phyloP scores from a whole-genome alignment of 495 filamentous ascomycete genomes.

The Aspergillus egyptiacus region DNA sequence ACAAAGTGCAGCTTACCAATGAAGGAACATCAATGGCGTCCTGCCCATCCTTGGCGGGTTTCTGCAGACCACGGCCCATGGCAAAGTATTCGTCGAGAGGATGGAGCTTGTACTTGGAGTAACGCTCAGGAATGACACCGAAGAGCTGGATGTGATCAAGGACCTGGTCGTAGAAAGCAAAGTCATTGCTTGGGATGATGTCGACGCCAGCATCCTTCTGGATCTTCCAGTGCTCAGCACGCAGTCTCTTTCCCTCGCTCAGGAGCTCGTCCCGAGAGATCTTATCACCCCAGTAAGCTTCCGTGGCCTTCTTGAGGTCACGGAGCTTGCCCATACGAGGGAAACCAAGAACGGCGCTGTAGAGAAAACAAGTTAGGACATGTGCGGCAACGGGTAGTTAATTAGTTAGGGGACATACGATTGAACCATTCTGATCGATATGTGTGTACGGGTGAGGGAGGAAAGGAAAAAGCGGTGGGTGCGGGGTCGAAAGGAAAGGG shows the following conservation, averaged over 20 bases:
- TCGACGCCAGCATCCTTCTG: constrained; percentile 97
- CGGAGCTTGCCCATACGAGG: constrained; percentile 95
- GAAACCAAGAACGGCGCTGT: constrained; percentile 66
- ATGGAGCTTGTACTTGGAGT: constrained; percentile 77
- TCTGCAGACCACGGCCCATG: constrained; percentile 97
- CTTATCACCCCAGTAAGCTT: constrained; percentile 95
- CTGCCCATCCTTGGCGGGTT: constrained; percentile 47
- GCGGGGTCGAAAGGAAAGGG: constrained; percentile 14
- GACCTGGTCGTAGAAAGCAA: constrained; percentile 97
- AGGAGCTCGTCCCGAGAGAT: constrained; percentile 81
- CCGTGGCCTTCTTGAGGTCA: constrained; percentile 99
- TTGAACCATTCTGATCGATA: constrained; percentile 67
- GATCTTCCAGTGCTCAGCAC: constrained; percentile 96
- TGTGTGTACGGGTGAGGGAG: constrained; percentile 21
- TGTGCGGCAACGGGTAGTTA: too few relatives aligned
- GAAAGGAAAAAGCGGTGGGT: constrained; percentile 14
- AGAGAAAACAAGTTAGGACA: constrained; percentile 15
- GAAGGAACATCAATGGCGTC: constrained; percentile 84
- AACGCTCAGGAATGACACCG: constrained; percentile 84
- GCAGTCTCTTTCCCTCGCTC: constrained; percentile 89
- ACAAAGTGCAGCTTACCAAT: constrained; percentile 44
- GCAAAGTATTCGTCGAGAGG: constrained; percentile 96
- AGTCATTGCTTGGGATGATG: constrained; percentile 98
- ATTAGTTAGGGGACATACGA: constrained; percentile 45
- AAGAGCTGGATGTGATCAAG: constrained; percentile 99